A percentile compares a stretch with the other conserved stretches of the same genome.
Evolutionary conservation across 495 filamentous ascomycete genomes (phyloP).

Genomic region (Neurospora sp.): DNA sequence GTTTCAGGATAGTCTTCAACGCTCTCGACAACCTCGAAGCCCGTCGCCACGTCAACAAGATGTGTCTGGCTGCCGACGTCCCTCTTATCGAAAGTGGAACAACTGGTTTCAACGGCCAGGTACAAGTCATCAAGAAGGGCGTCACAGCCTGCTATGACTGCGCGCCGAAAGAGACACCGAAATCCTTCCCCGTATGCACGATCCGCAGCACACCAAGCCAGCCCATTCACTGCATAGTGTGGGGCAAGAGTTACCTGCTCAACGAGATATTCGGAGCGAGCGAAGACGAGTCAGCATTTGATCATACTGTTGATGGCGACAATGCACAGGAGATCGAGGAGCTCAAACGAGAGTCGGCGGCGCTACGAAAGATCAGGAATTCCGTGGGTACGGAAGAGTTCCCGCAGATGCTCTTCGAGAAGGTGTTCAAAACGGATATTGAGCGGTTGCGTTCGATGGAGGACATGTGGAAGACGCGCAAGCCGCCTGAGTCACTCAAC

Average conservation of each 20-base stretch:
- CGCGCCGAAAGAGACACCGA: slow-evolving; percentile 75
- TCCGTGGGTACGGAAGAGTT: slow-evolving; percentile 80
- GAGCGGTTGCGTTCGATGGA: slow-evolving; percentile 76
- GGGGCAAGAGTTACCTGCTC: slow-evolving; percentile 93
- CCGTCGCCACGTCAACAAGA: slow-evolving; percentile 88
- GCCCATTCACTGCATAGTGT: slow-evolving; percentile 98
- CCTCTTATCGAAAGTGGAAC: slow-evolving; percentile 95
- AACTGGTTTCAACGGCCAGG: slow-evolving; percentile 95
- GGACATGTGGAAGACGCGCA: slow-evolving; percentile 89
- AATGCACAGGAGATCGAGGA: slow-evolving; percentile 87
- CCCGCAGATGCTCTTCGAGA: slow-evolving; percentile 72
- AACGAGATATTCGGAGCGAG: slow-evolving; percentile 89
- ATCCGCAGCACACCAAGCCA: slow-evolving; percentile 92
- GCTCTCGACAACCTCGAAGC: slow-evolving; percentile 95
- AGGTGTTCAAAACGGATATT: slow-evolving; percentile 85
- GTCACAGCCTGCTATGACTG: slow-evolving; percentile 96
- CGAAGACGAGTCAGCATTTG: slow-evolving; percentile 72
- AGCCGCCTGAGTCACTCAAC: slow-evolving; percentile 61
- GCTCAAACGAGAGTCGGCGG: slow-evolving; percentile 69
- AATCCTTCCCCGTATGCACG: slow-evolving; percentile 89
- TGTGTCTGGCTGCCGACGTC: slow-evolving; percentile 88
- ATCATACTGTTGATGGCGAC: slow-evolving; percentile 67
- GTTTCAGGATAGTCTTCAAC: slow-evolving; percentile 86
- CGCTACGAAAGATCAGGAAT: slow-evolving; percentile 69
- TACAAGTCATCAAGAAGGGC: slow-evolving; percentile 93